Conservation (phyloP, 1,139 yeast species). For the Hansenula lynferdii region DNA sequence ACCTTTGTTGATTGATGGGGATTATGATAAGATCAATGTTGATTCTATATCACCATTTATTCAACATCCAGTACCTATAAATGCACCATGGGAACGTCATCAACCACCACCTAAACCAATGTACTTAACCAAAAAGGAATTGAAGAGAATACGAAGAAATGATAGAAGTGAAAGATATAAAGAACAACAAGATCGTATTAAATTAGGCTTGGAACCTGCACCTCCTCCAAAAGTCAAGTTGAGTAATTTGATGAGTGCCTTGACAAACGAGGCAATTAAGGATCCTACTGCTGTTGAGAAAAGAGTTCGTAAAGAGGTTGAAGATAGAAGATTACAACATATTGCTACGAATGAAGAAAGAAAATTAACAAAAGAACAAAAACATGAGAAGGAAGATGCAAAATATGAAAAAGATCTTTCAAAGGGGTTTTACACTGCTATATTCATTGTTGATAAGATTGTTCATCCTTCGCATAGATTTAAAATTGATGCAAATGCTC, state of each 20-base stretch:
- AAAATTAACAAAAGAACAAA: conserved; percentile 54
- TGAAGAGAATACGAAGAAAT: conserved; percentile 68
- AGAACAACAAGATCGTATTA: conserved; percentile 72
- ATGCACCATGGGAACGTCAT: conserved; percentile 52
- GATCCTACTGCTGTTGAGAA: conserved; percentile 89
- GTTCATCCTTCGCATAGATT: conserved; percentile 63
- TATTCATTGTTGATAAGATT: conserved; percentile 51
- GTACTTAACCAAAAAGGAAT: conserved; percentile 72
- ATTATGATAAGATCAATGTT: conserved; percentile 31
- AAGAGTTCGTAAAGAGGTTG: conserved; percentile 65
- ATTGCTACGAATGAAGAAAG: conserved; percentile 56
- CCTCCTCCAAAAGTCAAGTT: conserved; percentile 88
- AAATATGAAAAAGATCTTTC: conserved; percentile 46
- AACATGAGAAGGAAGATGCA: conserved; percentile 36
- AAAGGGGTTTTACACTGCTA: conserved; percentile 56
- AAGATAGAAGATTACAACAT: conserved; percentile 58
- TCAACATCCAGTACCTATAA: conserved; percentile 75
- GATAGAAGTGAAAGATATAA: conserved; percentile 60
- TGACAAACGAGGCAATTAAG: conserved; percentile 79
- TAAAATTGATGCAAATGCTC: conserved; percentile 77
- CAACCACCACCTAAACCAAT: conserved; percentile 40
- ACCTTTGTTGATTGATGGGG: conserved; percentile 34
- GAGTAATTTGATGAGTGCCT: conserved; percentile 77
- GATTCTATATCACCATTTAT: conserved; percentile 54
- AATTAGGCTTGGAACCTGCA: conserved; percentile 78